A percentile compares a stretch with the other conserved stretches of the same genome.
Conservation (phyloP, 1,284 basidiomycete genomes). For the Trametes hirsuta region DNA sequence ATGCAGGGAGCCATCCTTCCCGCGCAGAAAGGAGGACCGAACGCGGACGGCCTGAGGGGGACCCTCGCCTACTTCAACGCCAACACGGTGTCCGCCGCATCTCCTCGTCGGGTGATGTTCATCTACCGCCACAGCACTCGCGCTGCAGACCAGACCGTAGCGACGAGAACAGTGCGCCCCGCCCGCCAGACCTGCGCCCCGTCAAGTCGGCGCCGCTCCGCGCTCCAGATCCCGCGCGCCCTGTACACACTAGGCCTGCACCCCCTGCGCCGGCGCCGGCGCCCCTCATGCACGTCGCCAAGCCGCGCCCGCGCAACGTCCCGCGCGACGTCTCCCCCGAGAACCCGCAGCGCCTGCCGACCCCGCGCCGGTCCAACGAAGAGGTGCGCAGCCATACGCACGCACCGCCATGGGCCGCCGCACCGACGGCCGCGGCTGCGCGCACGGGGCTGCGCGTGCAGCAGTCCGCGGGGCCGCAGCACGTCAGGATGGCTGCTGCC, state of each 20-base stretch:
- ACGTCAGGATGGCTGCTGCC: background rate
- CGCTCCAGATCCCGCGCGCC: conserved; percentile 1
- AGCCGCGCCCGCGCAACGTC: conserved; percentile 14
- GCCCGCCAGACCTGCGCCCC: conserved; percentile 4
- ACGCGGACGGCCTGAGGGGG: background rate
- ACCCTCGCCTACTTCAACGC: background rate
- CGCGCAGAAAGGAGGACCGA: background rate
- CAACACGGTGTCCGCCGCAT: conserved; percentile 3
- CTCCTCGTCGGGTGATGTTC: conserved; percentile 12
- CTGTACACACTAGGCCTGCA: background rate
- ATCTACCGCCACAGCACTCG: conserved; percentile 1
- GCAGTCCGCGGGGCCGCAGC: background rate
- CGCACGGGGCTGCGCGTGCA: background rate
- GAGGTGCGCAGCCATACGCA: background rate
- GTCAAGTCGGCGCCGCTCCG: conserved; percentile 13
- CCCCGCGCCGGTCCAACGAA: conserved; percentile 2
- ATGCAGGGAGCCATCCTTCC: too few species aligned
- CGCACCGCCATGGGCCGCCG: background rate
- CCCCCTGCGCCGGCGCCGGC: background rate
- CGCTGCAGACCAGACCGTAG: background rate
- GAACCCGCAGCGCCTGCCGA: conserved; percentile 9
- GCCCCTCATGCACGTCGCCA: background rate
- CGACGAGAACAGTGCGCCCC: conserved; percentile 7
- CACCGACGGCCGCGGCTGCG: background rate
- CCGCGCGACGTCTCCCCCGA: conserved; percentile 19